Base-by-base conservation (phyloP, 352 stramenopile genomes). In the Phytophthora megakarya region DNA sequence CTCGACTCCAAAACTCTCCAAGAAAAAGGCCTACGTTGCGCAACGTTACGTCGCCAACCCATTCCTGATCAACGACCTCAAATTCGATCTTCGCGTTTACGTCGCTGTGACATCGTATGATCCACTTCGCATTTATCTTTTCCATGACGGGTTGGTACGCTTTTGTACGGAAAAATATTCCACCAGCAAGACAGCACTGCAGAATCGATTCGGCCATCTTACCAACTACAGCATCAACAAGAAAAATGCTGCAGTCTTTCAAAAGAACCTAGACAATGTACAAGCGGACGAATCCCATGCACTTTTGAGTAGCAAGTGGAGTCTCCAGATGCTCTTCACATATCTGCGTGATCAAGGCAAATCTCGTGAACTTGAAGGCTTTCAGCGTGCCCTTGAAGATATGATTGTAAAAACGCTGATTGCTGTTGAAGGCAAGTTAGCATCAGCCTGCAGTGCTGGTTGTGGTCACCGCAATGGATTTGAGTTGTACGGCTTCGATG, bases 141-240 rank as follows among this genome's bases (percentile, higher is more conserved):
- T 89, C 50, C 53, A 93, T 50, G 83, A 97, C 26, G 90, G 90
- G 1, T 78, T 97, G 23, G 89, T 93, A 38, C 81, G 89, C 10
- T 97, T 97, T 61, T 95, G 86, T 25, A 96, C 89, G 0, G 75
- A 90, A 46, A 88, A 89, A 28, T 93, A 92, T 59, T 91, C 82
- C 19, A 88, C 69, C 1, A 73, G 60, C 19, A 83, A 82, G 26
- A 80, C 70, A 5, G 84, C 88, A 7, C 38, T 97, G 49, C 72
- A 89, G 25, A 96, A 92, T 57, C 77, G 75, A 3, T 97, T 93
- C 61, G 82, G 82, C 1, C 89, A 98, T 65, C 67, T 98, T n/a
- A 97, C 92, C 11, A 98, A 98, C 72, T 97, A 96, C 79, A 92
- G 78, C 54, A 86, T 97, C 52, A 97, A 97, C 72, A 97, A 97